Conservation (phyloP, 2,329 filamentous ascomycete species). For the Diaporthe sp. region DNA sequence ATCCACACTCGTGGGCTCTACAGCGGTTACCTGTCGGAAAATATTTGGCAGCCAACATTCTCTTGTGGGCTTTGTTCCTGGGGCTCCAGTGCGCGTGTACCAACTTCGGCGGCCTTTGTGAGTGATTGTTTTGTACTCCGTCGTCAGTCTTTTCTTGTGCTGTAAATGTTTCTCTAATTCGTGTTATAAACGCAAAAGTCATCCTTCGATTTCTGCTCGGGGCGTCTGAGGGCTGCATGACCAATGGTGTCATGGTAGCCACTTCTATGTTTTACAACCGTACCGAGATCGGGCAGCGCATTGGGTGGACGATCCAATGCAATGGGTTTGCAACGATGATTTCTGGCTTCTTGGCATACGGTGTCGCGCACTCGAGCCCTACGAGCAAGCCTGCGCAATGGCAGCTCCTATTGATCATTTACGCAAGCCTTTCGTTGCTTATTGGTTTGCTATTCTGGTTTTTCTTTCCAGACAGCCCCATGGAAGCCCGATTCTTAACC, state of each 20-base stretch:
- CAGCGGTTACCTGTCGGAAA: slow-evolving; percentile 4
- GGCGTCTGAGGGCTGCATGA: slow-evolving; percentile 22
- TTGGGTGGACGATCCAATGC: slow-evolving; percentile 19
- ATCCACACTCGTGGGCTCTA: slow-evolving; percentile 4
- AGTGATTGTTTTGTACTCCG: not conserved
- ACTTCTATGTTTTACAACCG: slow-evolving; percentile 24
- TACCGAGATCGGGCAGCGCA: slow-evolving; percentile 20
- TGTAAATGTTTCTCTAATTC: not conserved
- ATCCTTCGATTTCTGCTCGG: not conserved
- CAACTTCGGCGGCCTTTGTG: slow-evolving; percentile 18
- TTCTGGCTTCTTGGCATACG: slow-evolving; percentile 13
- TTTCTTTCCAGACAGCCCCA: slow-evolving; percentile 9
- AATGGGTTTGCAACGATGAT: not conserved
- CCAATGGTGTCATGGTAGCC: slow-evolving; percentile 20
- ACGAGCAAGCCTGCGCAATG: not conserved
- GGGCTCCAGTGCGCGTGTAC: slow-evolving; percentile 8
- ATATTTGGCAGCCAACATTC: slow-evolving; percentile 12
- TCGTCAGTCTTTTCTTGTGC: too few relatives aligned
- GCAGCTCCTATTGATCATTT: slow-evolving; percentile 7
- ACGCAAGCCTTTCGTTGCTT: not conserved
- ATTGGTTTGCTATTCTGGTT: not conserved
- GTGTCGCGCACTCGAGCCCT: not conserved
- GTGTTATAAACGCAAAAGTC: not conserved
- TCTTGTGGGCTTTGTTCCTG: not conserved
- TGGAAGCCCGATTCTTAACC: slow-evolving; percentile 15